Evolutionary conservation across 2,329 filamentous ascomycete species (phyloP), one percentile per base, ranked within the genome.

Genomic region (Colletotrichum costaricense): DNA sequence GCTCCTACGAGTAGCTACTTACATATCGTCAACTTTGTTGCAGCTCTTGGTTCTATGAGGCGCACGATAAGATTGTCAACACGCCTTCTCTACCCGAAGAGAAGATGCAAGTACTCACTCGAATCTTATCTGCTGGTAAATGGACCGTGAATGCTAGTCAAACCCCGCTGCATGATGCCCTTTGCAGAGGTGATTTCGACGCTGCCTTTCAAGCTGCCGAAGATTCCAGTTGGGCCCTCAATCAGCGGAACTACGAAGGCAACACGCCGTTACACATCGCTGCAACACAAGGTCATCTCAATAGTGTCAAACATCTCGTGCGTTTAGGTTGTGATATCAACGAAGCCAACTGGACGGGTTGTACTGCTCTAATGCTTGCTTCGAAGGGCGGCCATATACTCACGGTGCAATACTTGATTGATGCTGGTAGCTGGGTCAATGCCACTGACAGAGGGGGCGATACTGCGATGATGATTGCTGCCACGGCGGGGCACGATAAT

Each of bases 401-500:
- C 0, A 19, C 63, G 2, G 52, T 30, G 1, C 52, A 16, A 24
- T 52, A 4, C 1, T 0, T 72, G 3, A 2, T 72, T 4, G 59
- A 72, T 35, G 58, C 52, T 16, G 54, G 57, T 4, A 69, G 69
- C 2, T 8, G 1, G 0, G 2, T 64, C 0, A 12, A 35, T 11
- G 16, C 1, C 5, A 24, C 12, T 8, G 1, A 2, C 1, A 3
- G 8, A 0, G 0, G 1, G 9, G 55, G 65, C 8, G 0, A 1
- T 0, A 64, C 57, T 5, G 58, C 69, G 0, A 2, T 72, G 2
- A n/a, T 52, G 24, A 2, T 0, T 14, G 69, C 69, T 3, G 3
- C 54, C 2, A 0, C 0, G 0, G 0, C 2, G 6, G 24, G 54
- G 7, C 5, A 3, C 9, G 6, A 4, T 3, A 33, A 24, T 9